Base-by-base conservation (phyloP, 1,139 yeast species). In the Pichia sp. region DNA sequence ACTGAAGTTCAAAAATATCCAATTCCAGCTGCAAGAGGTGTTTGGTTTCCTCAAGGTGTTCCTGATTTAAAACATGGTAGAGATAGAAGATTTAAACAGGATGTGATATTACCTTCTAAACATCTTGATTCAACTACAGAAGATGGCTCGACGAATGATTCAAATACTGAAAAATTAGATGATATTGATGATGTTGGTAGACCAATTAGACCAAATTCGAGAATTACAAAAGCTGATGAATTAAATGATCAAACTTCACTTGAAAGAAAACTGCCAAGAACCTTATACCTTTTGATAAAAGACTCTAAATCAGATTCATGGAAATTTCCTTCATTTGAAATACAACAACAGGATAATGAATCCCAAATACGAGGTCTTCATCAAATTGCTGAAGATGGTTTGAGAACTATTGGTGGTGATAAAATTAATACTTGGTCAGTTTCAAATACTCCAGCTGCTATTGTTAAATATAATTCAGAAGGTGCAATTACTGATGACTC, bases 31-130 rank as follows among this genome's bases (percentile, higher is more conserved):
- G 81, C 80, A 53, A 84, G 87, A 27, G 85, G 81, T 53, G 81
- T 86, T 37, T 84, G 82, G 70, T 89, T 76, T 63, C 83, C 92
- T 16, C 74, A 77, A 49, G 97, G 97, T 52, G 71, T 78, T 43
- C 97, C 97, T 6, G 96, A 87, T 56, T 68, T 90, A 51, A 84
- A 79, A 58, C 94, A 85, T 57, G 82, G 82, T 58, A 84, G 97
- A 73, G 97, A 90, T 61, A 79, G 96, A 64, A 74, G 96, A 54
- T 71, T 70, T 58, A 86, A 85, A 63, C 96, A 90, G 62, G 84
- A 76, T 31, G 68, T 92, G 41, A 70, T 70, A 26, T 71, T 89
- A 47, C 96, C 96, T 23, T 73, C 76, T 57, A 73, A 76, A 30
- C 70, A 74, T 51, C 32, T 27, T 6, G 74, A 70, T 45, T 71